Evolutionary conservation across 805 yeast species (phyloP).

Genomic region (Saturnispora halmiae): DNA sequence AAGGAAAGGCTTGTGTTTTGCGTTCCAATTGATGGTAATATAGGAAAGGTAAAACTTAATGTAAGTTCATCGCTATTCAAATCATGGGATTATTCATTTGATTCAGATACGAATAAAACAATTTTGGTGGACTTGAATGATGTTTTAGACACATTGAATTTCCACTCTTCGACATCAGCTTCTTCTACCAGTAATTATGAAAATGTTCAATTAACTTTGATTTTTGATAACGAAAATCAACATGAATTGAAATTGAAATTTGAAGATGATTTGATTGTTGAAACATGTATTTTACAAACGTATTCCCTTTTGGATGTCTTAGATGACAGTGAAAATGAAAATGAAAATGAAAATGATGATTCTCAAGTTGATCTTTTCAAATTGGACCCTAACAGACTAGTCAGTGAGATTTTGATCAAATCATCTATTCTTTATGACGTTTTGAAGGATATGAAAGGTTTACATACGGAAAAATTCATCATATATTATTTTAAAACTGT

Average conservation of each 20-base stretch:
- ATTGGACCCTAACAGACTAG: conserved; percentile 33
- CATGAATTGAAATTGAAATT: conserved; percentile 39
- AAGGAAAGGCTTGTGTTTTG: conserved; percentile 44
- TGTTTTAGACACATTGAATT: conserved; percentile 42
- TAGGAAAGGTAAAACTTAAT: conserved; percentile 31
- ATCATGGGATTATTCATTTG: conserved; percentile 23
- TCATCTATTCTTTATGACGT: conserved; percentile 47
- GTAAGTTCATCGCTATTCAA: conserved; percentile 31
- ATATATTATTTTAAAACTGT: conserved; percentile 32
- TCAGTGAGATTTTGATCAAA: conserved; percentile 43
- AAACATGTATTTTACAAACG: conserved; percentile 49
- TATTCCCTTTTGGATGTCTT: too few species aligned
- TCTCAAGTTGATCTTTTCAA: conserved; percentile 28
- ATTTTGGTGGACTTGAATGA: conserved; percentile 38
- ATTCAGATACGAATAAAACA: conserved; percentile 16
- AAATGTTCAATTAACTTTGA: conserved; percentile 26
- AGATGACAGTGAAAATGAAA: too few species aligned
- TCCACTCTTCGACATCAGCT: conserved; percentile 27
- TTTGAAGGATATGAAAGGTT: conserved; percentile 46
- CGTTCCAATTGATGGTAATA: conserved; percentile 35
- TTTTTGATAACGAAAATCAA: conserved; percentile 42
- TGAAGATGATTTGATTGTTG: conserved; percentile 44
- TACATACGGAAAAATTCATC: conserved; percentile 43
- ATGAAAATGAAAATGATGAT: conserved; percentile 12
- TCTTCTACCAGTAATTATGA: too few species aligned